A percentile compares a stretch with the other conserved stretches of the same genome.
Conservation (phyloP, 306 rosid genomes). For the Rosa lucieae region DNA sequence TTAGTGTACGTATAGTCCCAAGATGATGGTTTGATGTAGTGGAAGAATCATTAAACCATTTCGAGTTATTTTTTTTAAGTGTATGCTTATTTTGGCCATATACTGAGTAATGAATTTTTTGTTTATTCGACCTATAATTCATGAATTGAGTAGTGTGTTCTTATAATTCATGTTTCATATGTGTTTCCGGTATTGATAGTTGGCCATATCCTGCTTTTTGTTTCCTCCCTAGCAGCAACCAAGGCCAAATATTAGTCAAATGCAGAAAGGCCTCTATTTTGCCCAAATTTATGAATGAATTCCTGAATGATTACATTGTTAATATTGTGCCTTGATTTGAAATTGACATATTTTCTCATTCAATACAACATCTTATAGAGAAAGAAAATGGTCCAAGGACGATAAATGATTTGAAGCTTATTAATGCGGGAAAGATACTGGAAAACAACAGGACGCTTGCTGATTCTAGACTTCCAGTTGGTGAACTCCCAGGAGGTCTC, state of each 20-base stretch:
- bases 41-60: neutral
- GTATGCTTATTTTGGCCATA: neutral
- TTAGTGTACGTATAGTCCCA: neutral
- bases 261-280: neutral
- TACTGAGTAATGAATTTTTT: neutral
- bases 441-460: constrained; percentile 43
- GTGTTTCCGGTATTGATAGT: neutral
- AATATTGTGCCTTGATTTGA: neutral
- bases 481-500: constrained; percentile 39
- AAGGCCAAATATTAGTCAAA: neutral
- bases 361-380: constrained; percentile 25
- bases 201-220: neutral
- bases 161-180: neutral
- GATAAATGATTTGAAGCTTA: constrained; percentile 46
- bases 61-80: neutral
- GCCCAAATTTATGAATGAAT: neutral
- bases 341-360: constrained; percentile 14
- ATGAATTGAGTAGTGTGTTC: neutral
- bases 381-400: constrained; percentile 41
- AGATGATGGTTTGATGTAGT: neutral
- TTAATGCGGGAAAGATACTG: constrained; percentile 47
- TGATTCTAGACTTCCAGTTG: constrained; percentile 40
- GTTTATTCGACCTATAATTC: neutral
- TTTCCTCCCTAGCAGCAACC: neutral
- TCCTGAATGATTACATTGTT: constrained; percentile 4